A percentile compares a stretch with the other conserved stretches of the same genome.
These are phyloP conservation scores for Xylaria sp. DNA, from an alignment of 2,329 filamentous ascomycete genomes.

Conservation along the genomic window DNA sequence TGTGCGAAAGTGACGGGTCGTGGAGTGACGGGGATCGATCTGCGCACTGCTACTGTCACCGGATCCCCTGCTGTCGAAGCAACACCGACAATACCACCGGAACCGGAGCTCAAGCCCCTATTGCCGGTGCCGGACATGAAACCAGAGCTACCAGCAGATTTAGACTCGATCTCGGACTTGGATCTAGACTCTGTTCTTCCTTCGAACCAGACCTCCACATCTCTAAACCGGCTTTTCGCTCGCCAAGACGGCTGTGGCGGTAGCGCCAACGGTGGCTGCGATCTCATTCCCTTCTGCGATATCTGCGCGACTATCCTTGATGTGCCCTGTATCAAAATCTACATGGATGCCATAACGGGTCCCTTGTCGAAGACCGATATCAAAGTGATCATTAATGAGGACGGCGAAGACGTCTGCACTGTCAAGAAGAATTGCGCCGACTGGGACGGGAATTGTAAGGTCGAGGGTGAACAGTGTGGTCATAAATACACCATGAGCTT, in stretches of 20 bases:
- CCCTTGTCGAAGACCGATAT: slow-evolving; percentile 15
- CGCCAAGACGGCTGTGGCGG: slow-evolving; percentile 22
- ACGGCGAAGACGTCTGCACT: slow-evolving; percentile 12
- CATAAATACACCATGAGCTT: slow-evolving; percentile 13
- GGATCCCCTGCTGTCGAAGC: slow-evolving; percentile 9
- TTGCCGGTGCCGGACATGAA: slow-evolving; percentile 13
- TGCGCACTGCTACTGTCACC: slow-evolving; percentile 11
- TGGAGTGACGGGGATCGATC: slow-evolving; percentile 7
- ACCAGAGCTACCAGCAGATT: neutral
- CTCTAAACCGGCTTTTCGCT: slow-evolving; percentile 12
- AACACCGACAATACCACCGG: slow-evolving; percentile 9
- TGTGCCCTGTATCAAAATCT: slow-evolving; percentile 6
- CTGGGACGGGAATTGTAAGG: slow-evolving; percentile 15
- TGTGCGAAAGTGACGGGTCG: slow-evolving; percentile 14
- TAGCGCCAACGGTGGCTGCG: slow-evolving; percentile 18
- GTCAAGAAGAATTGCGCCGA: neutral
- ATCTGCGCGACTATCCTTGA: slow-evolving; percentile 2
- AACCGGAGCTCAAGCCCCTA: slow-evolving; percentile 4
- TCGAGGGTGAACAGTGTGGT: slow-evolving; percentile 8
- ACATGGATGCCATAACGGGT: slow-evolving; percentile 9
- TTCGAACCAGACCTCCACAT: slow-evolving; percentile 9
- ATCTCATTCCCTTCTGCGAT: slow-evolving; percentile 16
- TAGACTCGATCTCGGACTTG: slow-evolving; percentile 5
- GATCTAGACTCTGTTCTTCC: slow-evolving; percentile 8
- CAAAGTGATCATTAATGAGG: neutral